These are phyloP conservation scores for Penstemon newberryi DNA, from an alignment of 257 asterid species.

Conservation along the genomic window DNA sequence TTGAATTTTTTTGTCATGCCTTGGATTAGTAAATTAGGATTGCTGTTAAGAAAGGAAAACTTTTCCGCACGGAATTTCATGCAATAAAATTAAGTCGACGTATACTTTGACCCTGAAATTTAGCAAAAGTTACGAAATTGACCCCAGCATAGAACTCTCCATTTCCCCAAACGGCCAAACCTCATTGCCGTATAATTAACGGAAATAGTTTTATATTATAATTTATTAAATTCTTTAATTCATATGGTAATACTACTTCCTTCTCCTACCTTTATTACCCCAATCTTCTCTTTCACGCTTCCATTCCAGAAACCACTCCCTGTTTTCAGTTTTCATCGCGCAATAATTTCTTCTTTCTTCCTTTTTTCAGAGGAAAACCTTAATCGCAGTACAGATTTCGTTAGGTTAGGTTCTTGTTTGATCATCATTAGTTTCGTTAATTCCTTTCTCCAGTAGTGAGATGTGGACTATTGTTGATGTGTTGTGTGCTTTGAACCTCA, in stretches of 20 bases:
- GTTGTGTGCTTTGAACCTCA: conserved; percentile 36
- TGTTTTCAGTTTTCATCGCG: conserved; percentile 28
- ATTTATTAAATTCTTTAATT: no score
- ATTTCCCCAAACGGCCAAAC: background rate
- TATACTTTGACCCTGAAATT: no score
- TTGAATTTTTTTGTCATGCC: no score
- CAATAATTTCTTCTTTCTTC: background rate
- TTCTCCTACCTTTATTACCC: background rate
- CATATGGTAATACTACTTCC: no score
- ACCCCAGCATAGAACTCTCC: conserved; percentile 1
- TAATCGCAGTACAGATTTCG: conserved; percentile 23
- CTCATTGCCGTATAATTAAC: conserved; percentile 7
- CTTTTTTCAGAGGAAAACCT: conserved; percentile 11
- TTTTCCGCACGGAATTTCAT: no score
- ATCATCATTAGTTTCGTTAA: conserved; percentile 23
- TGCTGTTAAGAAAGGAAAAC: no score
- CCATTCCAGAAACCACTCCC: conserved; percentile 33
- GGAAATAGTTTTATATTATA: background rate
- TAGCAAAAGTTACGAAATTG: conserved; percentile 1
- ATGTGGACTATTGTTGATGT: conserved; percentile 48
- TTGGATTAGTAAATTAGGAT: no score
- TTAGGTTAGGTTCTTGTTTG: conserved; percentile 19
- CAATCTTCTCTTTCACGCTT: conserved; percentile 45
- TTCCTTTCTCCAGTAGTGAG: conserved; percentile 37
- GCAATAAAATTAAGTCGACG: no score